Conservation (phyloP, 192 early-diverging fungal genomes). For the Coemansia asiatica region DNA sequence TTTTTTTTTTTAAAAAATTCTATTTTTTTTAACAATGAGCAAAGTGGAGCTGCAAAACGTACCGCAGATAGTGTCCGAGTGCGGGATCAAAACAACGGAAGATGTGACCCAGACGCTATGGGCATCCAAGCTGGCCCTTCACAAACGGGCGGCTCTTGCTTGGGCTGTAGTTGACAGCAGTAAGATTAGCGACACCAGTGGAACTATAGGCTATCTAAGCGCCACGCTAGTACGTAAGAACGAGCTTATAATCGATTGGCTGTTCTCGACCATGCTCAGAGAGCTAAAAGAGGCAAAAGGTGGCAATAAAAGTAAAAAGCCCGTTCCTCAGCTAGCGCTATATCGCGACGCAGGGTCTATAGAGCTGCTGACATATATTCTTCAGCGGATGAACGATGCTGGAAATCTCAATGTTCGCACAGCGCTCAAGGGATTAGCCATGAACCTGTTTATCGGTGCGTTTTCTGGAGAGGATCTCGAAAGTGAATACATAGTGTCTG, state of each 20-base stretch:
- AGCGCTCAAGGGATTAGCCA: conserved; percentile 27
- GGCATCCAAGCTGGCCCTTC: conserved; percentile 16
- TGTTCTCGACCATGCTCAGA: conserved; percentile 42
- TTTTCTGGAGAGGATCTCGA: conserved; percentile 14
- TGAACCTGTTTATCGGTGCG: conserved; percentile 32
- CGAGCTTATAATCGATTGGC: conserved; percentile 46
- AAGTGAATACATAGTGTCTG: conserved; percentile 9
- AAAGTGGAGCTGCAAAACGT: neutral
- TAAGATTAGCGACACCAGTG: neutral
- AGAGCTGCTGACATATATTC: conserved; percentile 16
- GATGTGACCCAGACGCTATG: conserved; percentile 43
- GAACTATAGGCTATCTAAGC: conserved; percentile 20
- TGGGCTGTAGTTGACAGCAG: conserved; percentile 38
- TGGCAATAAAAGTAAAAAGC: neutral
- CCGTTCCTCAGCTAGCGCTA: neutral
- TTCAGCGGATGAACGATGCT: conserved; percentile 21
- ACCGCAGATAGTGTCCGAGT: neutral
- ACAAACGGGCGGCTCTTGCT: conserved; percentile 31
- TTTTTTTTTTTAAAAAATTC: neutral
- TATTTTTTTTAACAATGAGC: neutral
- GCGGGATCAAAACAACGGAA: conserved; percentile 19
- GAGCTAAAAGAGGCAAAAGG: conserved; percentile 32
- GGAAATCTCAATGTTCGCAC: conserved; percentile 24
- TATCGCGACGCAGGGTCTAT: conserved; percentile 24
- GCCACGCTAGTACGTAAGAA: conserved; percentile 35